A percentile compares a stretch with the other conserved stretches of the same genome.
Conservation (phyloP, 2,329 filamentous ascomycete genomes). For the Diplodia intermedia region DNA sequence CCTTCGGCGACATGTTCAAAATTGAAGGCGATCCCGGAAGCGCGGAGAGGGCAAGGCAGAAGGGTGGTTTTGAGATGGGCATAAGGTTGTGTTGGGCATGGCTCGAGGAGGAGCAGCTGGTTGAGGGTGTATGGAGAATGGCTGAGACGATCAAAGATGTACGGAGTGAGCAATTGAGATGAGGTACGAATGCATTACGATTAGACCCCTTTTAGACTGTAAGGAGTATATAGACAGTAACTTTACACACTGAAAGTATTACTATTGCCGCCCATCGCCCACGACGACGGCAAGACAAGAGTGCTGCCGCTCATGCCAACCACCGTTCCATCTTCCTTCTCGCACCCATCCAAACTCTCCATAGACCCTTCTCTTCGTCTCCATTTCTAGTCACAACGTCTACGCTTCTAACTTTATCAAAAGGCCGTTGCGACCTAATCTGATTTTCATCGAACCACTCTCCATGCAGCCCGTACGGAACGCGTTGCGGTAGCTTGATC, state of each 20-base stretch:
- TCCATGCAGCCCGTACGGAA: constrained; percentile 73
- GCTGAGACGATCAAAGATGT: constrained; percentile 10
- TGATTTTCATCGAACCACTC: constrained; percentile 65
- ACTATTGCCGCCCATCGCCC: neutral
- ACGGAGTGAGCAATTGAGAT: constrained; percentile 1
- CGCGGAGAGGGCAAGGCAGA: constrained; percentile 35
- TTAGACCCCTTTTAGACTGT: neutral
- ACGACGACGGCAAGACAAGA: neutral
- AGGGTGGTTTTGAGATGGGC: constrained; percentile 63
- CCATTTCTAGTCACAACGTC: constrained; percentile 36
- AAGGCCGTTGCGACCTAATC: constrained; percentile 56
- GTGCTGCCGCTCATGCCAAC: neutral
- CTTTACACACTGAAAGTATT: neutral
- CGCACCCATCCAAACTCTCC: constrained; percentile 40
- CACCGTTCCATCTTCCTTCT: constrained; percentile 41
- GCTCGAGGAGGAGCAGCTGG: constrained; percentile 71
- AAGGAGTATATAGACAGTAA: too few relatives aligned
- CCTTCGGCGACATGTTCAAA: constrained; percentile 73
- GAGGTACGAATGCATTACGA: neutral
- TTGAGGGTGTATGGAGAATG: constrained; percentile 64
- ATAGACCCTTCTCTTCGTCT: constrained; percentile 33
- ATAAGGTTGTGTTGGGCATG: constrained; percentile 73
- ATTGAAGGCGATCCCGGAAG: constrained; percentile 53
- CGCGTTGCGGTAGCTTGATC: constrained; percentile 67
- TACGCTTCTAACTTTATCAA: constrained; percentile 44